A percentile compares a stretch with the other conserved stretches of the same genome.
Evolutionary conservation across 257 asterid genomes (phyloP).

Genomic region (Henckelia pumila): DNA sequence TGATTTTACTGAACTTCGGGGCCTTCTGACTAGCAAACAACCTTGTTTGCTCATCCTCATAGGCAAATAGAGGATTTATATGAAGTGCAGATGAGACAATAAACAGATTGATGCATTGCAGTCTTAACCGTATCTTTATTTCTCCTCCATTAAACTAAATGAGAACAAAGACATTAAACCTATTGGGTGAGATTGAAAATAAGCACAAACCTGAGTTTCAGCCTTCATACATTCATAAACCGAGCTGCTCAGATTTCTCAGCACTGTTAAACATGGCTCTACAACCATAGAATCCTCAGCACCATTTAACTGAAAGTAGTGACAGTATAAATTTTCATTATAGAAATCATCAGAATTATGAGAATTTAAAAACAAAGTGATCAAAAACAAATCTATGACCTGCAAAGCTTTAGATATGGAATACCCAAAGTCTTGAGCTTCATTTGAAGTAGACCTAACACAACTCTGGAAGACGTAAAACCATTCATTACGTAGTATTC

Average conservation of each 20-base stretch:
- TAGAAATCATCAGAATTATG: no score
- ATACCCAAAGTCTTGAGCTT: constrained; percentile 34
- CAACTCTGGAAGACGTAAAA: constrained; percentile 48
- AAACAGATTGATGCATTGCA: background rate
- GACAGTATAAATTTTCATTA: no score
- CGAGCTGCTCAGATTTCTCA: constrained; percentile 64
- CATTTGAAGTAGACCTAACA: constrained; percentile 43
- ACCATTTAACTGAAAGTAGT: constrained; percentile 52
- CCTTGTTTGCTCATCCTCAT: no score
- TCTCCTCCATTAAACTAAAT: background rate
- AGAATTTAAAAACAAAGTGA: constrained; percentile 6
- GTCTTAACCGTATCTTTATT: background rate
- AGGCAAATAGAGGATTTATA: background rate
- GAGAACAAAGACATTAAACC: no score
- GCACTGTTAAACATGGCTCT: constrained; percentile 69
- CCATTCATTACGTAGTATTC: background rate
- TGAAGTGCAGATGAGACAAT: constrained; percentile 4
- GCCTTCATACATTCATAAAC: constrained; percentile 49
- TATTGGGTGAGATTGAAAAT: no score
- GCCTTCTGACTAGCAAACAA: no score
- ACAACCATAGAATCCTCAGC: constrained; percentile 49
- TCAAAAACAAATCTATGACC: constrained; percentile 43
- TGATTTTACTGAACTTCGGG: background rate
- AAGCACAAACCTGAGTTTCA: constrained; percentile 87
- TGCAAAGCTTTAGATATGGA: constrained; percentile 56